A percentile compares a stretch with the other conserved stretches of the same genome.
These are phyloP conservation scores for Chlorencoelia australis DNA, from an alignment of 2,329 filamentous ascomycete species.

Conservation along the genomic window DNA sequence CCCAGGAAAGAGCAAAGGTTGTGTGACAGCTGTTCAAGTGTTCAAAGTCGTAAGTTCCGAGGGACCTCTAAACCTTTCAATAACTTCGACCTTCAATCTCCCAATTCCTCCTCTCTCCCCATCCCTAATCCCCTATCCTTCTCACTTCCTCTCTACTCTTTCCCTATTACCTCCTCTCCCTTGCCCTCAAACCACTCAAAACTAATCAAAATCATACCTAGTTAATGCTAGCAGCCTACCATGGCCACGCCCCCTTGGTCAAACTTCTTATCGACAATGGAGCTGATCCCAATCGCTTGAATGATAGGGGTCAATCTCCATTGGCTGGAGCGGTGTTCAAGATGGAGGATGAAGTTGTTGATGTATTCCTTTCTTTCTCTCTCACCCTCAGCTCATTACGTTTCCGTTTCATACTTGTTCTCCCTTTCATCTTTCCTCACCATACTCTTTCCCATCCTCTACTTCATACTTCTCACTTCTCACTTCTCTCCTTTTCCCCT, in stretches of 20 bases:
- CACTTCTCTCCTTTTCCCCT: conserved; percentile 40
- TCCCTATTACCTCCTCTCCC: neutral
- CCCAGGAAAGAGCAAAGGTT: too few relatives aligned
- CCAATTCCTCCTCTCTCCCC: too few relatives aligned
- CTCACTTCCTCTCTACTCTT: neutral
- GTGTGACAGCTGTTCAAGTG: too few relatives aligned
- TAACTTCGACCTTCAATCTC: too few relatives aligned
- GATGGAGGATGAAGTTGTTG: conserved; percentile 53
- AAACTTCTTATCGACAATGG: conserved; percentile 49
- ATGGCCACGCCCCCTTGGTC: conserved; percentile 53
- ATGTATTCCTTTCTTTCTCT: conserved; percentile 29
- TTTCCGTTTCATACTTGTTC: too few relatives aligned
- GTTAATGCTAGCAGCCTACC: conserved; percentile 65
- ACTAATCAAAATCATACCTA: conserved; percentile 20
- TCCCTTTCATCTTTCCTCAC: neutral
- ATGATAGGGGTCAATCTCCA: conserved; percentile 58
- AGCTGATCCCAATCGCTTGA: conserved; percentile 57
- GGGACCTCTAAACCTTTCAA: too few relatives aligned
- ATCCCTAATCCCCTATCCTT: neutral
- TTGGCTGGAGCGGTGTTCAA: conserved; percentile 67
- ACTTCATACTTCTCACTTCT: neutral
- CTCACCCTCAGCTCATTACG: neutral
- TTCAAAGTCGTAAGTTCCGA: too few relatives aligned
- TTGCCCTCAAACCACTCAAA: neutral
- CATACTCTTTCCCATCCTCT: neutral